These are phyloP conservation scores for Leishmania martiniquensis DNA, from an alignment of 208 protist species.

Conservation along the genomic window DNA sequence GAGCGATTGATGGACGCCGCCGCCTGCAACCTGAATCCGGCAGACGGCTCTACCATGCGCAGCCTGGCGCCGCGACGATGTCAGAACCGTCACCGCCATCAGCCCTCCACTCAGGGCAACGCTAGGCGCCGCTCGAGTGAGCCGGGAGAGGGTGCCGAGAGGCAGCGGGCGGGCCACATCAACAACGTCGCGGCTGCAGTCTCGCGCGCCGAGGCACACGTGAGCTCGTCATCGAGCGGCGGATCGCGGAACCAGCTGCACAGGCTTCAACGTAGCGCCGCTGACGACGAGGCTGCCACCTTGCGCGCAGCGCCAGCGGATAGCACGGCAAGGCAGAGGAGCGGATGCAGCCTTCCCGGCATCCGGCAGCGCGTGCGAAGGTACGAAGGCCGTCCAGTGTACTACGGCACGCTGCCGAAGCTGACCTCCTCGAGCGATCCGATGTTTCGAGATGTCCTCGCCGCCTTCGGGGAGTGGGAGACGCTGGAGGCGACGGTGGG, in stretches of 20 bases:
- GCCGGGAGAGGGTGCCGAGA: neutral
- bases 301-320: neutral
- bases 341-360: neutral
- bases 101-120: neutral
- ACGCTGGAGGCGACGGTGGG: neutral
- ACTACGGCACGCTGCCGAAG: constrained; percentile 26
- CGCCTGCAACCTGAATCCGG: constrained; percentile 29
- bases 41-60: constrained; percentile 37
- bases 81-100: neutral
- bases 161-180: neutral
- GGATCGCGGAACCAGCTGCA: neutral
- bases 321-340: neutral
- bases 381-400: constrained; percentile 24
- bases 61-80: constrained; percentile 25
- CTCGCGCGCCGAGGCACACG: neutral
- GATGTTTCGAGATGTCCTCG: constrained; percentile 27
- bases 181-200: neutral
- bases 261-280: neutral
- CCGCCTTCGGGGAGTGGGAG: constrained; percentile 13
- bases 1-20: constrained; percentile 23
- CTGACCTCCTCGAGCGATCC: constrained; percentile 16
- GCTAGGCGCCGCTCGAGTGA: neutral
- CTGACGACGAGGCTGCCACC: neutral
- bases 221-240: neutral
- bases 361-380: neutral